phyloP scores from a whole-genome alignment of 345 rosid genomes.

The Crucihimalaya himalaica region DNA sequence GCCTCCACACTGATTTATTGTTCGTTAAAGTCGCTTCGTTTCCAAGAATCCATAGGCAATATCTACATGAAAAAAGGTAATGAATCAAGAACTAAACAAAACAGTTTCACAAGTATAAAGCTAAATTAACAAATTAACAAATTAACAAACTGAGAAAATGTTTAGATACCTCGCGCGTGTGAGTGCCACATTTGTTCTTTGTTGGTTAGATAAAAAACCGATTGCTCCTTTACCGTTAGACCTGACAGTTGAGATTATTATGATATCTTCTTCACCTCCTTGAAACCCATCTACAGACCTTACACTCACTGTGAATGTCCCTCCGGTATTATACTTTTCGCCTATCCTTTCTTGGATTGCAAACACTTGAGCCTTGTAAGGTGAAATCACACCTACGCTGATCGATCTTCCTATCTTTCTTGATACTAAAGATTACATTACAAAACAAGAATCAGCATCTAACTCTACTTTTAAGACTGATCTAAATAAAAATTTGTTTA shows the following conservation, averaged over 20 bases:
- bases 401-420: constrained; percentile 20
- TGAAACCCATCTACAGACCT: constrained; percentile 56
- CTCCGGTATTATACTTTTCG: constrained; percentile 6
- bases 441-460: constrained; percentile 7
- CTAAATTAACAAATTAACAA: not conserved
- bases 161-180: constrained; percentile 48
- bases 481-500: constrained; percentile 16
- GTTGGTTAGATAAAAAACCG: constrained; percentile 47
- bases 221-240: constrained; percentile 42
- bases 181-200: constrained; percentile 48
- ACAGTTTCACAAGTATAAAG: not conserved
- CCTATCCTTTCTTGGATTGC: constrained; percentile 51
- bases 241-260: constrained; percentile 57
- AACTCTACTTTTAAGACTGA: not conserved
- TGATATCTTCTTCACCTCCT: constrained; percentile 55
- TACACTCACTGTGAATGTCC: constrained; percentile 40
- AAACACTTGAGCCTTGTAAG: constrained; percentile 55
- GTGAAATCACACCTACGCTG: constrained; percentile 53
- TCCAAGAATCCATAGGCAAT: constrained; percentile 55
- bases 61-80: constrained; percentile 17
- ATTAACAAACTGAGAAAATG: not conserved
- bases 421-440: constrained; percentile 29
- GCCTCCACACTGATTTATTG: constrained; percentile 44
- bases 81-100: not conserved
- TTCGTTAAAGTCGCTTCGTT: constrained; percentile 43